Evolutionary conservation across 176 grass and related monocot genomes (phyloP).

Genomic region (Aegilops umbellulata): DNA sequence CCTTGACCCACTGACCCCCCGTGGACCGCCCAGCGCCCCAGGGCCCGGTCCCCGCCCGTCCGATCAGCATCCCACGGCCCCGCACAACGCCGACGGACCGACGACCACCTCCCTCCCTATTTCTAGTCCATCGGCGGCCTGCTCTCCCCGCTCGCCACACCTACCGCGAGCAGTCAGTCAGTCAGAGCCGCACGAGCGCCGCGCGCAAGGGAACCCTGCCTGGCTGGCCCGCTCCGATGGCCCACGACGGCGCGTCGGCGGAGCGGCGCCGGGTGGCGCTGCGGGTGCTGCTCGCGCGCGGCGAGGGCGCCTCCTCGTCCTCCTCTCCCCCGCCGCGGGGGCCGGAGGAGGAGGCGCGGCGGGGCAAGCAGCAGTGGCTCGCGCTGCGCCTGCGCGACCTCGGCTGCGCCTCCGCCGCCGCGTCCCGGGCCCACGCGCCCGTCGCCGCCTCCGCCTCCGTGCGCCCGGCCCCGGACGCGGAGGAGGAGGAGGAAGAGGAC

Average conservation of each 20-base stretch:
- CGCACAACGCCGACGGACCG: too few relatives aligned
- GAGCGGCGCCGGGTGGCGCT: slow-evolving; percentile 32
- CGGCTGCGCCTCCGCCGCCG: slow-evolving; percentile 57
- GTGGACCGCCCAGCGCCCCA: too few relatives aligned
- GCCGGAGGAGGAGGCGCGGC: neutral
- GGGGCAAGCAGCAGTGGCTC: slow-evolving; percentile 17
- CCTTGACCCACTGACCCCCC: too few relatives aligned
- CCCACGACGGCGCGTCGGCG: slow-evolving; percentile 19
- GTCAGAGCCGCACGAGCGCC: slow-evolving; percentile 11
- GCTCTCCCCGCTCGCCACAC: too few relatives aligned
- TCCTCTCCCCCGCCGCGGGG: neutral
- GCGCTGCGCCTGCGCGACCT: slow-evolving; percentile 53
- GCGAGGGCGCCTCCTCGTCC: neutral
- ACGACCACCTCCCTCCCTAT: too few relatives aligned
- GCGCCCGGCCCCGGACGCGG: slow-evolving; percentile 19
- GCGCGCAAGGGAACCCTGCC: too few relatives aligned
- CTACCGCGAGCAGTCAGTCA: neutral
- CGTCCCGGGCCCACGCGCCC: slow-evolving; percentile 36
- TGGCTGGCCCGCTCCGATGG: slow-evolving; percentile 10
- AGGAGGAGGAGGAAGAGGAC: slow-evolving; percentile 5
- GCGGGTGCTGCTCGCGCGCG: slow-evolving; percentile 16
- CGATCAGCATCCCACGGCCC: too few relatives aligned
- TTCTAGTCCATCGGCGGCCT: too few relatives aligned
- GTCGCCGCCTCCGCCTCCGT: neutral
- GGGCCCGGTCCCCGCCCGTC: too few relatives aligned